phyloP scores from a whole-genome alignment of 1,284 basidiomycete genomes.

The Leucoagaricus sp. region DNA sequence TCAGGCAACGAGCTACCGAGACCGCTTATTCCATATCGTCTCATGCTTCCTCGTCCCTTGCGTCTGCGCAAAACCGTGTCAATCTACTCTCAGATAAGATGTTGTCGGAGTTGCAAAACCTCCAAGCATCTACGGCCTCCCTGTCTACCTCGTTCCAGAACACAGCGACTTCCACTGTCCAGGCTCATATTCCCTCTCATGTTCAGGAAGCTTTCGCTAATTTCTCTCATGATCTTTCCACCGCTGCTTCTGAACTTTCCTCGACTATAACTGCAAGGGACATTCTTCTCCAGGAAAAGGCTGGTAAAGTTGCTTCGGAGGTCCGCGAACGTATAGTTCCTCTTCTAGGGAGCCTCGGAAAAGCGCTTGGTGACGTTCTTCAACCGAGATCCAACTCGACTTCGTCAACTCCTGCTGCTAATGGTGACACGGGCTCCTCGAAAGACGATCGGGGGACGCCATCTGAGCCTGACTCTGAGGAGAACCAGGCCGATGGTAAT shows the following conservation, averaged over 20 bases:
- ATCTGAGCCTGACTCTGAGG: not conserved
- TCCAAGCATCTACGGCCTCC: slow-evolving; percentile 59
- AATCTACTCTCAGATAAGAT: slow-evolving; percentile 63
- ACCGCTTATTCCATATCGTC: slow-evolving; percentile 64
- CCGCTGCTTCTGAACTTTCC: slow-evolving; percentile 51
- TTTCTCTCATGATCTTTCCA: slow-evolving; percentile 44
- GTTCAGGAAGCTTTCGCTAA: slow-evolving; percentile 40
- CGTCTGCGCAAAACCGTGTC: slow-evolving; percentile 51
- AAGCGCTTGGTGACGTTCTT: slow-evolving; percentile 33
- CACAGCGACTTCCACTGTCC: slow-evolving; percentile 29
- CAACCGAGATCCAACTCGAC: slow-evolving; percentile 14
- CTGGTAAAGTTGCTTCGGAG: slow-evolving; percentile 52
- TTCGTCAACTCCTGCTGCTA: not conserved
- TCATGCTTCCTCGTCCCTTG: slow-evolving; percentile 55
- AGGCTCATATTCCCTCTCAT: slow-evolving; percentile 38
- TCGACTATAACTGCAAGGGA: slow-evolving; percentile 53
- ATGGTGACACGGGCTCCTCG: not conserved
- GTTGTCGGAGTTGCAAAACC: slow-evolving; percentile 61
- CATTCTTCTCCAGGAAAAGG: slow-evolving; percentile 61
- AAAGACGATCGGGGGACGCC: not conserved
- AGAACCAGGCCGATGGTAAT: not conserved
- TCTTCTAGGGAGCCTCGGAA: slow-evolving; percentile 46
- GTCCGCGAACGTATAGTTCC: slow-evolving; percentile 61
- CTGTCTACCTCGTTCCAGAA: slow-evolving; percentile 58
- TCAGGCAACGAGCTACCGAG: slow-evolving; percentile 66